A percentile compares a stretch with the other conserved stretches of the same genome.
phyloP scores from a whole-genome alignment of 1,284 basidiomycete species.

The Leccinum griseonigrum region DNA sequence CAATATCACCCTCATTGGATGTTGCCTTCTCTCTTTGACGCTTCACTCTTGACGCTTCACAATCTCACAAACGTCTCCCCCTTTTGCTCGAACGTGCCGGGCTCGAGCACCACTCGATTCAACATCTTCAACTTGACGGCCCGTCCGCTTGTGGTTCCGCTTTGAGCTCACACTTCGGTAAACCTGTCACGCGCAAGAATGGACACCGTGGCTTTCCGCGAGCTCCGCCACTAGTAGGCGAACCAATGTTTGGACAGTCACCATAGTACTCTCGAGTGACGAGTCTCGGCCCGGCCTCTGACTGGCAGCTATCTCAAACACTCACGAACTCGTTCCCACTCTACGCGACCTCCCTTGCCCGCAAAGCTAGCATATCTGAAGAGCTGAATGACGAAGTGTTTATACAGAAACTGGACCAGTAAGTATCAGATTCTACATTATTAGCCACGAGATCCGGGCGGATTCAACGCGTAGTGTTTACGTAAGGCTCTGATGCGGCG shows the following conservation, averaged over 20 bases:
- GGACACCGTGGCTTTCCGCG: background rate
- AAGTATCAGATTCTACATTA: too few relatives aligned
- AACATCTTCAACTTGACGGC: background rate
- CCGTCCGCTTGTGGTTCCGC: background rate
- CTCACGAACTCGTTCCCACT: conserved; percentile 87
- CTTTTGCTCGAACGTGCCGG: background rate
- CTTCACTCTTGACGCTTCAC: background rate
- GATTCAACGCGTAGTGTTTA: too few relatives aligned
- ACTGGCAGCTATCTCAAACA: conserved; percentile 60
- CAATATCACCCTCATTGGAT: background rate
- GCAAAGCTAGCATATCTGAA: conserved; percentile 55
- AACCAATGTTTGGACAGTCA: too few relatives aligned
- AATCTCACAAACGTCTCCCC: background rate
- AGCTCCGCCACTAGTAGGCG: too few relatives aligned
- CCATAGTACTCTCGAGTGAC: too few relatives aligned
- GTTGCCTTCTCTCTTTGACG: background rate
- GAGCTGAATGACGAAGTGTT: conserved; percentile 58
- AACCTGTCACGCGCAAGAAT: background rate
- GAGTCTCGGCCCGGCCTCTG: too few relatives aligned
- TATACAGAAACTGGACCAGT: too few relatives aligned
- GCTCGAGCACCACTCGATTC: background rate
- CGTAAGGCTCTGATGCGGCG: too few relatives aligned
- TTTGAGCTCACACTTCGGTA: background rate
- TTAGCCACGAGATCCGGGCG: too few relatives aligned
- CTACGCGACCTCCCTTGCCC: conserved; percentile 70